phyloP scores from a whole-genome alignment of 805 yeast species.

The Blastobotrys robertii region DNA sequence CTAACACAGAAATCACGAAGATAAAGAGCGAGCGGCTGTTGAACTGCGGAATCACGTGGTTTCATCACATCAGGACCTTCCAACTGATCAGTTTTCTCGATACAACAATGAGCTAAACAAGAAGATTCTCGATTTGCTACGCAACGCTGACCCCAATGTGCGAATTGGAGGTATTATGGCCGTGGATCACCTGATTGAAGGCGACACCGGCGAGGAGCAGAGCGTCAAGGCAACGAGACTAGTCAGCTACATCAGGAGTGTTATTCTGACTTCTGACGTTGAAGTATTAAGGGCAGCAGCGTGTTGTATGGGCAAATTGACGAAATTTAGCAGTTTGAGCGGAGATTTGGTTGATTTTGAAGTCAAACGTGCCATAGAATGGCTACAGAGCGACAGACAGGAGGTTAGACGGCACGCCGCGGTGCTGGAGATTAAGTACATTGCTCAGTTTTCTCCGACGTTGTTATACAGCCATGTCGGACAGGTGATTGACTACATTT shows the following conservation, averaged over 20 bases:
- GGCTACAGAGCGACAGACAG: constrained; percentile 82
- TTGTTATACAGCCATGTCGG: constrained; percentile 68
- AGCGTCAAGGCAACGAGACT: constrained; percentile 83
- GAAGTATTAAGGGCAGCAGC: constrained; percentile 85
- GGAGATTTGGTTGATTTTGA: constrained; percentile 91
- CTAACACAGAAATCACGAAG: constrained; percentile 8
- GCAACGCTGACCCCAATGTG: constrained; percentile 59
- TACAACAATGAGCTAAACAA: constrained; percentile 81
- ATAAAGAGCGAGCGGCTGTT: constrained; percentile 43
- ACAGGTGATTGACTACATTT: constrained; percentile 69
- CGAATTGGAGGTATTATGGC: constrained; percentile 89
- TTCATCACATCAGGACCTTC: constrained; percentile 67
- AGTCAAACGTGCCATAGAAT: constrained; percentile 79
- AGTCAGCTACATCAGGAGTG: constrained; percentile 76
- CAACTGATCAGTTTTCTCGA: constrained; percentile 70
- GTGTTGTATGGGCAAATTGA: constrained; percentile 75
- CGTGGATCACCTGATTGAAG: constrained; percentile 75
- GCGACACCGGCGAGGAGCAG: constrained; percentile 72
- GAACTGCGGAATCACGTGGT: constrained; percentile 64
- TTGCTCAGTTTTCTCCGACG: constrained; percentile 83
- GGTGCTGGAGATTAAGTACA: constrained; percentile 65
- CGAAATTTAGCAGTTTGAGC: constrained; percentile 81
- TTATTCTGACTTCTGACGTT: constrained; percentile 72
- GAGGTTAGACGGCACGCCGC: constrained; percentile 86
- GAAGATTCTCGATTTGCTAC: constrained; percentile 74